Base-by-base conservation (phyloP, 2,329 filamentous ascomycete genomes). In the Neonectria sp. region DNA sequence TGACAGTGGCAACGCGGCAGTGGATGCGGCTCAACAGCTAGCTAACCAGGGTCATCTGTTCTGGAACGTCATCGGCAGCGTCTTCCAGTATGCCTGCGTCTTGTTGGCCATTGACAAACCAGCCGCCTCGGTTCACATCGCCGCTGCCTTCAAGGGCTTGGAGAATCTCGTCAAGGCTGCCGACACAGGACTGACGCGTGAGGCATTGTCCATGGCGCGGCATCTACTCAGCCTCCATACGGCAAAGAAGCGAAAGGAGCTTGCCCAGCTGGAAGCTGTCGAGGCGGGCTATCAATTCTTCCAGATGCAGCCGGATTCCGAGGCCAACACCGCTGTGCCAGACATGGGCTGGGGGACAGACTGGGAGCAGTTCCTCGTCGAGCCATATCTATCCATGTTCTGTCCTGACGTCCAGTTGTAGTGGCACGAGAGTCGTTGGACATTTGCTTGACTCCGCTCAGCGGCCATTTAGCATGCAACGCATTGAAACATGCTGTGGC, bases 41-140 rank as follows among this genome's bases (percentile, higher is more conserved):
- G 71, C 71, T 37, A 56, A 37, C 17, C 58, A 69, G 27, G 71
- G 71, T 21, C 67, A 57, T 52, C 60, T 72, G 43, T 73, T 72
- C 63, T 74, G 70, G 68, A 74, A 74, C 60, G 68, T 68, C 49
- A 71, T 74, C 11, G 71, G 72, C 43, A 74, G 72, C 43, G 70
- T 72, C 25, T 74, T 74, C 27, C 71, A 74, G 59, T 74, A 72
- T 64, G 33, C 60, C 17, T 74, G 72, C 43, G 67, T 74, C 17
- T 61, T 74, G 56, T 55, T 74, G 13, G 69, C 71, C n/a, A 66
- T 74, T 2, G 72, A 73, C 46, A 72, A 60, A 24, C 71, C 68
- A 9, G 60, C 51, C 7, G 63, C 72, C 24, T 65, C 60, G 11
- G 57, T 27, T 6, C 53, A 68, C 31, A 55, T 74, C 3, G 43